Conservation (phyloP, 768 basidiomycete genomes). For the Strobilomyces confusus region DNA sequence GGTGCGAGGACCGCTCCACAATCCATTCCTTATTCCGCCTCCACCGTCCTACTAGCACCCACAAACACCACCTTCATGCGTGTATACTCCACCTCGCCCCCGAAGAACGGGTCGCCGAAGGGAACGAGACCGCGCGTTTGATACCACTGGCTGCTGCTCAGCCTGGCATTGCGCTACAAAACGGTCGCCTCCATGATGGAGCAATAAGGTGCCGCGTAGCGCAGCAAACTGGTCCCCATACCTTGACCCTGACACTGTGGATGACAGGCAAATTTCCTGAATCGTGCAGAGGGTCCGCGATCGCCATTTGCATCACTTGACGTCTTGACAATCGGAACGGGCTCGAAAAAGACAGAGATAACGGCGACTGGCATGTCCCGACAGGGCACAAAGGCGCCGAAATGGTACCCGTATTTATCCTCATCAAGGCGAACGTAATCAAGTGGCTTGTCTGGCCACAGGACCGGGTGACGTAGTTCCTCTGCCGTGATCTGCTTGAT, state of each 20-base stretch:
- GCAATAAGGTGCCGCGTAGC: slow-evolving; percentile 35
- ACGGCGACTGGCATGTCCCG: slow-evolving; percentile 43
- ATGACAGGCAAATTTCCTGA: slow-evolving; percentile 61
- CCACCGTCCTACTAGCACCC: not conserved
- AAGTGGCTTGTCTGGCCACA: slow-evolving; percentile 52
- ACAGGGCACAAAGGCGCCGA: slow-evolving; percentile 48
- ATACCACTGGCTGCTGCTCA: slow-evolving; percentile 46
- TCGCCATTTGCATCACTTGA: slow-evolving; percentile 1
- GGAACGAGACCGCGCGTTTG: slow-evolving; percentile 44
- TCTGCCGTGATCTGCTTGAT: slow-evolving; percentile 39
- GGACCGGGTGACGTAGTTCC: slow-evolving; percentile 49
- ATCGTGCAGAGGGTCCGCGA: slow-evolving; percentile 34
- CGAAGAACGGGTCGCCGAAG: slow-evolving; percentile 53
- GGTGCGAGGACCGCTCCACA: not conserved
- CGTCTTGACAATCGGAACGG: slow-evolving; percentile 23
- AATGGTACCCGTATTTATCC: slow-evolving; percentile 48
- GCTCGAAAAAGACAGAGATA: slow-evolving; percentile 53
- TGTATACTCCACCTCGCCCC: slow-evolving; percentile 52
- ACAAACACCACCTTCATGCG: slow-evolving; percentile 44
- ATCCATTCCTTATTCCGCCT: slow-evolving; percentile 1
- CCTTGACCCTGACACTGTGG: slow-evolving; percentile 48
- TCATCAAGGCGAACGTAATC: slow-evolving; percentile 50
- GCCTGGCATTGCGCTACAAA: slow-evolving; percentile 59
- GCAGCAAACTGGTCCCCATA: slow-evolving; percentile 48
- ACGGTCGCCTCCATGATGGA: slow-evolving; percentile 38